Percentiles rank a stretch among this genome's conserved stretches.
phyloP scores from a whole-genome alignment of 2,329 filamentous ascomycete species.

The Neurospora sp. region DNA sequence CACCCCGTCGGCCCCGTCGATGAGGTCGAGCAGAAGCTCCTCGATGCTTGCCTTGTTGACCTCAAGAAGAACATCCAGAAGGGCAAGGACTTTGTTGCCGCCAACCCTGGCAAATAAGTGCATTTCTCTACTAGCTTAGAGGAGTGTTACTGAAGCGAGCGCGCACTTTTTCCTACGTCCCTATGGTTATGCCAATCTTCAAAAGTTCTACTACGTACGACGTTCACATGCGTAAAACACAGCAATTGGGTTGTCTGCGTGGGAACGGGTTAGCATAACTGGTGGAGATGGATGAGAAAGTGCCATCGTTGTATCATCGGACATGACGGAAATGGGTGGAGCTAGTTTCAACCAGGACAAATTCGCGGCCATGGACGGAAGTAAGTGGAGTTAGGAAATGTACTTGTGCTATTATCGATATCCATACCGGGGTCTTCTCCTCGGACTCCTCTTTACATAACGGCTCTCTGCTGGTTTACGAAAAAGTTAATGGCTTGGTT shows the following conservation, averaged over 20 bases:
- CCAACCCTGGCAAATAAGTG: slow-evolving; percentile 50
- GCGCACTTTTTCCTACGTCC: neutral
- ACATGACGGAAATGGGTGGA: neutral
- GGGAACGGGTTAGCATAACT: neutral
- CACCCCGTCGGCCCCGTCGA: slow-evolving; percentile 76
- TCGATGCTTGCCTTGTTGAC: slow-evolving; percentile 75
- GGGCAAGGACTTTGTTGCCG: slow-evolving; percentile 55
- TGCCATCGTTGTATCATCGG: neutral
- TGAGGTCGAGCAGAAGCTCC: slow-evolving; percentile 76
- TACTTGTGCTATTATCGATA: neutral
- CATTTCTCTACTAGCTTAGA: neutral
- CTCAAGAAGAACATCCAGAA: slow-evolving; percentile 94
- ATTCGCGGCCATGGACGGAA: neutral
- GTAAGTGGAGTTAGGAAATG: neutral
- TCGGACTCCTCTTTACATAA: neutral
- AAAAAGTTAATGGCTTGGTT: neutral
- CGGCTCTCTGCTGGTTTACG: too few relatives aligned
- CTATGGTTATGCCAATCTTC: neutral
- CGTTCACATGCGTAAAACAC: neutral
- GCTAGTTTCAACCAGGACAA: neutral
- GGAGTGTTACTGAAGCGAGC: neutral
- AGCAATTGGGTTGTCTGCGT: neutral
- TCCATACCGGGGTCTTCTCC: neutral
- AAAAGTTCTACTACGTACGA: neutral
- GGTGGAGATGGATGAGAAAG: neutral